These are phyloP conservation scores for Celoporthe dispersa DNA, from an alignment of 2,329 filamentous ascomycete genomes.

Conservation along the genomic window DNA sequence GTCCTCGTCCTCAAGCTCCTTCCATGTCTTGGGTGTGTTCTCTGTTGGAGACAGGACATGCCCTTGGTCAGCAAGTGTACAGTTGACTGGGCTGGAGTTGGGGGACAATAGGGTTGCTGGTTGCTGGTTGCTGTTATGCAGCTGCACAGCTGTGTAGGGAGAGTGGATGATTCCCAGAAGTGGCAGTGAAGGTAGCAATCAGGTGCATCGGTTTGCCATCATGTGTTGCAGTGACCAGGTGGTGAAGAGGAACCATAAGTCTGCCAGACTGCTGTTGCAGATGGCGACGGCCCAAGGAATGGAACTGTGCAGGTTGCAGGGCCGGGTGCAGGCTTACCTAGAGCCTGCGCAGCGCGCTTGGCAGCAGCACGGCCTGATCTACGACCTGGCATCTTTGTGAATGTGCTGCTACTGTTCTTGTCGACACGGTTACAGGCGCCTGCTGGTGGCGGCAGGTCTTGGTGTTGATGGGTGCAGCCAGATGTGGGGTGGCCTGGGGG, in stretches of 20 bases:
- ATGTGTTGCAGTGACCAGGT: neutral
- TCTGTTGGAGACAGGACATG: conserved; percentile 40
- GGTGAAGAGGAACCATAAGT: neutral
- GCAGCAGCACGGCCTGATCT: conserved; percentile 50
- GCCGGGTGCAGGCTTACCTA: conserved; percentile 40
- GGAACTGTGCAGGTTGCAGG: neutral
- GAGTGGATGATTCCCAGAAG: neutral
- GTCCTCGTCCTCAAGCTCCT: conserved; percentile 51
- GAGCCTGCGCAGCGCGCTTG: conserved; percentile 48
- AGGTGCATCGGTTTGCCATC: neutral
- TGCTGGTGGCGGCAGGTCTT: neutral
- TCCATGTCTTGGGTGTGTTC: conserved; percentile 50
- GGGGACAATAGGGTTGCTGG: too few species aligned
- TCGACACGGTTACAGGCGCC: neutral
- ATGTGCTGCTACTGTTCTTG: neutral
- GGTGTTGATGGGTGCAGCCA: neutral
- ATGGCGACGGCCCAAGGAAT: neutral
- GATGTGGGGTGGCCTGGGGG: neutral
- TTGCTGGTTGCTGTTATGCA: neutral
- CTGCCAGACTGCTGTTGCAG: neutral
- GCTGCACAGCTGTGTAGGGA: neutral
- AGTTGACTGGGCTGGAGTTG: neutral
- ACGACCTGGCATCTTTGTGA: conserved; percentile 37
- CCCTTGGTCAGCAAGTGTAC: neutral
- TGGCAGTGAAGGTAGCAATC: neutral